Percentiles rank a stretch among this genome's conserved stretches.
Evolutionary conservation across 2,329 filamentous ascomycete species (phyloP).

Genomic region (Aspergillus versicolor): DNA sequence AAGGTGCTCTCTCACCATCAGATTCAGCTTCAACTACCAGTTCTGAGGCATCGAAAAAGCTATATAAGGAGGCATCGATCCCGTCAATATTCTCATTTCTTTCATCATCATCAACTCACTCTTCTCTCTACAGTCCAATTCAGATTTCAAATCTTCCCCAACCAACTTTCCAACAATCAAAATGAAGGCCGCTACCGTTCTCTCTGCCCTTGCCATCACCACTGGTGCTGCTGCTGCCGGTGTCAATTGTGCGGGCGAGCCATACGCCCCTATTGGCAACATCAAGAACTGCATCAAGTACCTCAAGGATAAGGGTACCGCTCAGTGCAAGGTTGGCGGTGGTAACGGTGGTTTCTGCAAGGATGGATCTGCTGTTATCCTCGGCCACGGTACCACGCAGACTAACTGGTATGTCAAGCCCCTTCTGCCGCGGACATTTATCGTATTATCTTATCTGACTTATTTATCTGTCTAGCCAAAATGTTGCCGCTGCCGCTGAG

Average conservation of each 20-base stretch:
- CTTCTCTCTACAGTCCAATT: neutral
- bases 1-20: too few species aligned
- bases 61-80: neutral
- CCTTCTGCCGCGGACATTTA: neutral
- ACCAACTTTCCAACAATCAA: neutral
- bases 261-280: neutral
- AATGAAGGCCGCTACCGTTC: neutral
- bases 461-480: slow-evolving; percentile 1
- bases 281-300: slow-evolving; percentile 2
- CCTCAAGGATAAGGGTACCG: neutral
- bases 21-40: too few species aligned
- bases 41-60: neutral
- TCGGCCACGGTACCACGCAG: neutral
- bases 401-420: neutral
- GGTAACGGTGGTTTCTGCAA: slow-evolving; percentile 3
- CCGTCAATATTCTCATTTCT: neutral
- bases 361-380: neutral
- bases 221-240: neutral
- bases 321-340: neutral
- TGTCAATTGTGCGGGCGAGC: neutral
- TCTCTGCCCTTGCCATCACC: neutral
- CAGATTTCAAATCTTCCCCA: neutral
- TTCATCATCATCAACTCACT: neutral
- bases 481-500: slow-evolving; percentile 6
- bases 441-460: too few species aligned